phyloP scores from a whole-genome alignment of 2,329 filamentous ascomycete genomes.

The Cercospora sesami region DNA sequence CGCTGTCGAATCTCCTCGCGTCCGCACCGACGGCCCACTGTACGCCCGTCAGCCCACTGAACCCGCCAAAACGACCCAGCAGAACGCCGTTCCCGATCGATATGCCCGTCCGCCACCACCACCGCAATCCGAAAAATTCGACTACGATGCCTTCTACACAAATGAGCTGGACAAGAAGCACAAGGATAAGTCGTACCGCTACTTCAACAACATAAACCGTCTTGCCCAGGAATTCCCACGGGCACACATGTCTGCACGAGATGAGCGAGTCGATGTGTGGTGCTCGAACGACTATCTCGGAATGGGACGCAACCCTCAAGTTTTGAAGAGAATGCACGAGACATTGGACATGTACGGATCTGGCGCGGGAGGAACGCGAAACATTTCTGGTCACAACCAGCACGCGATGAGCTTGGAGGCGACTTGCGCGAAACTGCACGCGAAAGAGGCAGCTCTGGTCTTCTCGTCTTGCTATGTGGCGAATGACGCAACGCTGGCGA shows the following conservation, averaged over 20 bases:
- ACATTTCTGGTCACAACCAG: conserved; percentile 96
- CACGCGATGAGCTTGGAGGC: conserved; percentile 84
- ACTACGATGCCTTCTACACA: conserved; percentile 89
- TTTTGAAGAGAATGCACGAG: conserved; percentile 89
- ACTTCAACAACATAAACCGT: conserved; percentile 99
- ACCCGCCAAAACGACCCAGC: conserved; percentile 14
- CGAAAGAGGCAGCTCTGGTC: conserved; percentile 87
- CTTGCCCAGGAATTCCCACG: conserved; percentile 93
- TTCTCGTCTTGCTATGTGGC: conserved; percentile 98
- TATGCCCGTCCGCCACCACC: conserved; percentile 51
- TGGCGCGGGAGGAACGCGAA: conserved; percentile 90
- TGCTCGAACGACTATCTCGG: conserved; percentile 99
- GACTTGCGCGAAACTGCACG: conserved; percentile 81
- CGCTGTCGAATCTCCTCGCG: conserved; percentile 61
- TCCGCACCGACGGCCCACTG: conserved; percentile 29
- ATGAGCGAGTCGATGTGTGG: conserved; percentile 94
- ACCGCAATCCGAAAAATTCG: conserved; percentile 63
- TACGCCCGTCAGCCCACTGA: conserved; percentile 24
- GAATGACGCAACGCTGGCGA: conserved; percentile 94
- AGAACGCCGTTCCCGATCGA: conserved; percentile 23
- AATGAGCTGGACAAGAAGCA: conserved; percentile 95
- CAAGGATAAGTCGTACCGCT: conserved; percentile 99
- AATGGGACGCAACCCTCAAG: conserved; percentile 88
- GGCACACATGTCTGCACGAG: conserved; percentile 80
- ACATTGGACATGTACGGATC: conserved; percentile 93